Evolutionary conservation across 192 early-diverging fungal genomes (phyloP), one percentile per base, ranked within the genome.

Genomic region (Coemansia sp.): DNA sequence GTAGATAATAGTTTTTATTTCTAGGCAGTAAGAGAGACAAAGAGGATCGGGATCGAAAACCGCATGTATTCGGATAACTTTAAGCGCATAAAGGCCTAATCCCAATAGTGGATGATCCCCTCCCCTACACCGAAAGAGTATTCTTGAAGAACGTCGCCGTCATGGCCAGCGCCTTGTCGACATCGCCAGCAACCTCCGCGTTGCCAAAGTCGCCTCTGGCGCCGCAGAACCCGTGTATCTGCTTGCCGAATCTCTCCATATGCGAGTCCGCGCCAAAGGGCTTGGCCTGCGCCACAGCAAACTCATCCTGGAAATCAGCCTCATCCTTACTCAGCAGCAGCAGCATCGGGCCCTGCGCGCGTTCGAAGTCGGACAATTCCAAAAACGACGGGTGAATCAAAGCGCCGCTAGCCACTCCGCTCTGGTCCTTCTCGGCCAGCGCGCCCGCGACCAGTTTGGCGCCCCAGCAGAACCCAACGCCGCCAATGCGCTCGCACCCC

Each of bases 401-500:
- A 13, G 85, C 81, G 33, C 78, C 77, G 5, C 79, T 72, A 56
- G 72, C 57, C 57, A 86, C 83, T 21, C 77, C 82, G 17, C 45
- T 59, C 17, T 29, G 24, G 40, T 83, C 81, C 42, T 44, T 44
- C 13, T 81, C 69, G 4, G 78, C 79, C n/a, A 74, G 69, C 24
- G 82, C 78, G 48, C 77, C 64, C 11, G 77, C 73, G 24, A 84
- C 66, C 61, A 89, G 69, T 79, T 87, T 83, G 14, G 81, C 86
- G 40, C 90, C 88, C 88, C 89, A 90, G 81, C 89, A 90, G 67
- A 88, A 86, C n/a, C 89, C 90, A 65, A 86, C 74, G n/a, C 85
- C 67, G 46, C 85, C 86, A 60, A 85, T 70, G 1, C 70, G 59
- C 27, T 66, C 68, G 54, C 70, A 70, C 46, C 88, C 88, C 10